Base-by-base conservation (phyloP, 129 eudicot genomes). In the Kitagawia praeruptora region DNA sequence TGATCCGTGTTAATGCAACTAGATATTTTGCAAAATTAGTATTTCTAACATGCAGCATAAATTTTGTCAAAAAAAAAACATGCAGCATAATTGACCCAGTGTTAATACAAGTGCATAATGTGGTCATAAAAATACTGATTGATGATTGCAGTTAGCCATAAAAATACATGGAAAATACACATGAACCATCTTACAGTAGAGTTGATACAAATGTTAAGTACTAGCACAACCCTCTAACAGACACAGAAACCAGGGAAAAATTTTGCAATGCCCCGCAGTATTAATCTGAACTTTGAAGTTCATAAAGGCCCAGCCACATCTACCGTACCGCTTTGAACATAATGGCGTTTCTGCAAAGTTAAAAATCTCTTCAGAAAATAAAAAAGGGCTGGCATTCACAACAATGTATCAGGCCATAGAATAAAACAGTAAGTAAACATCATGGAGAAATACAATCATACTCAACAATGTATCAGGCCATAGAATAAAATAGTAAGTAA, bases 281-380 rank as follows among this genome's bases (percentile, higher is more conserved):
- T 2, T n/a, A 31, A 67, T 67, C 69, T 25, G 15, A 61, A 31
- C 40, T 31, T 27, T 67, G 73, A 28, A 28, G 41, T 67, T 67
- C 41, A 67, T 7, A 67, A 28, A 12, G 73, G 41, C 34, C 73
- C 73, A 67, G 34, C 73, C 73, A 67, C 73, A 28, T 23, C 73
- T 34, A 34, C 7, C 37, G 19, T 67, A 34, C 73, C 73, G 69
- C 69, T 31, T 41, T 34, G 19, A 13, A 67, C 41, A 67, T 19
- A 13, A 31, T 18, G 73, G 28, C 31, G 69, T 61, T 61, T 67
- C 73, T 67, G 73, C 73, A 67, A 66, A 67, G 73, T 67, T 31
- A 31, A 31, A 67, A 67, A 28, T 67, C 37, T 27, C 21, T 67
- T 67, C 41, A 67, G 73, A 67, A 31, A 67, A 27, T 67, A 11